Evolutionary conservation across 768 basidiomycete species (phyloP).

Genomic region (Paxillus ammoniavirescens): DNA sequence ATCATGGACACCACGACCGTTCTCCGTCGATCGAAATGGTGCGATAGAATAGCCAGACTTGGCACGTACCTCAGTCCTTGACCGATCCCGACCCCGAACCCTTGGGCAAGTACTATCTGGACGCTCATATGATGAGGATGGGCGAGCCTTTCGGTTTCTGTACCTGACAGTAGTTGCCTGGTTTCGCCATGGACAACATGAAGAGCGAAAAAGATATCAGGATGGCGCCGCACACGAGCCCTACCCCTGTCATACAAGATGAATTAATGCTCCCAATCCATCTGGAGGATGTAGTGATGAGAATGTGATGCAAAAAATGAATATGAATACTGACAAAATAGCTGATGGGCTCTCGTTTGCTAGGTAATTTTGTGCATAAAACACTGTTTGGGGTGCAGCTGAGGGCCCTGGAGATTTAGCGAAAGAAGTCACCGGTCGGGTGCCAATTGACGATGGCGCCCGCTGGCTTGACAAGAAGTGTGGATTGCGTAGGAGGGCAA

Average conservation of each 20-base stretch:
- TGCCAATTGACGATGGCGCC: too few species aligned
- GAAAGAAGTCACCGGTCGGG: too few species aligned
- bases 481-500: too few species aligned
- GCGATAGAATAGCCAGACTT: conserved; percentile 40
- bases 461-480: too few species aligned
- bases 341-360: conserved; percentile 21
- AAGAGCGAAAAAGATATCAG: conserved; percentile 32
- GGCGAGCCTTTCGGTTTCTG: neutral
- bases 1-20: conserved; percentile 45
- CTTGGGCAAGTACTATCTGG: conserved; percentile 46
- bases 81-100: conserved; percentile 40
- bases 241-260: conserved; percentile 36
- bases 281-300: conserved; percentile 9
- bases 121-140: neutral
- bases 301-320: too few species aligned
- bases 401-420: too few species aligned
- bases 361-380: conserved; percentile 20
- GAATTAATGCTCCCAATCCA: conserved; percentile 50
- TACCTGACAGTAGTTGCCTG: conserved; percentile 37
- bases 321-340: neutral
- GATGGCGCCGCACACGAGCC: conserved; percentile 37
- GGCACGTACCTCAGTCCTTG: conserved; percentile 47
- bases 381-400: conserved; percentile 16
- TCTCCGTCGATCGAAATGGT: conserved; percentile 42
- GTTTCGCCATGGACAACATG: conserved; percentile 36